These are phyloP conservation scores for Microascus cirrosus DNA, from an alignment of 2,329 filamentous ascomycete genomes.

Conservation along the genomic window DNA sequence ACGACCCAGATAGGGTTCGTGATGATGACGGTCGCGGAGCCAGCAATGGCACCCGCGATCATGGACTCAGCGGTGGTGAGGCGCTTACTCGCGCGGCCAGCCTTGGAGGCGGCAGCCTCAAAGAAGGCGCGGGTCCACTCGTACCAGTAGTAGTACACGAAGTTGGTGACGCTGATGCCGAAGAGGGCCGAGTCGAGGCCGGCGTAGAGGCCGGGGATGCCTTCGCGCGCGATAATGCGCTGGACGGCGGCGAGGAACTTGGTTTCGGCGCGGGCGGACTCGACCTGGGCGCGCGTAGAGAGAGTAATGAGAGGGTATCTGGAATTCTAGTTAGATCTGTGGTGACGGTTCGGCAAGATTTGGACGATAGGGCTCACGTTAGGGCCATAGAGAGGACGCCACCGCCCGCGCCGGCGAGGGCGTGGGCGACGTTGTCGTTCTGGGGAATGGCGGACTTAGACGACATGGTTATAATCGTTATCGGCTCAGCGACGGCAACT, in stretches of 20 bases:
- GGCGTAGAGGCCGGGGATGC: slow-evolving; percentile 78
- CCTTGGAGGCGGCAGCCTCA: slow-evolving; percentile 61
- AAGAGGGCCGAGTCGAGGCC: slow-evolving; percentile 91
- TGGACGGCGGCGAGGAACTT: slow-evolving; percentile 74
- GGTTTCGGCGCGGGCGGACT: slow-evolving; percentile 84
- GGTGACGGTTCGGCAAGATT: too few species aligned
- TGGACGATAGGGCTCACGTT: slow-evolving; percentile 48
- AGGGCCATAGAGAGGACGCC: slow-evolving; percentile 92
- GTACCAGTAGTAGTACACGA: slow-evolving; percentile 99
- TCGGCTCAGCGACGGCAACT: not conserved
- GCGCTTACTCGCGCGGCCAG: slow-evolving; percentile 65
- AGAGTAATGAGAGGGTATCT: slow-evolving; percentile 96
- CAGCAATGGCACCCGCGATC: slow-evolving; percentile 87
- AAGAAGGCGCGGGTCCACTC: slow-evolving; percentile 91
- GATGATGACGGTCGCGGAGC: slow-evolving; percentile 84
- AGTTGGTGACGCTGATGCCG: slow-evolving; percentile 97
- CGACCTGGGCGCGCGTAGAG: slow-evolving; percentile 93
- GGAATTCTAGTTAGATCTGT: slow-evolving; percentile 2
- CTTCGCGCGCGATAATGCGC: slow-evolving; percentile 84
- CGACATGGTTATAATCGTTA: slow-evolving; percentile 19
- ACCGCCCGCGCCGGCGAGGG: slow-evolving; percentile 83
- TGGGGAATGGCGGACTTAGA: slow-evolving; percentile 62
- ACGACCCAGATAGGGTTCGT: slow-evolving; percentile 99
- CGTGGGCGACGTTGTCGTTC: slow-evolving; percentile 94
- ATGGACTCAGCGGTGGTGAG: slow-evolving; percentile 90